Conservation (phyloP, 2,329 filamentous ascomycete species). For the Botrytis fragariae region DNA sequence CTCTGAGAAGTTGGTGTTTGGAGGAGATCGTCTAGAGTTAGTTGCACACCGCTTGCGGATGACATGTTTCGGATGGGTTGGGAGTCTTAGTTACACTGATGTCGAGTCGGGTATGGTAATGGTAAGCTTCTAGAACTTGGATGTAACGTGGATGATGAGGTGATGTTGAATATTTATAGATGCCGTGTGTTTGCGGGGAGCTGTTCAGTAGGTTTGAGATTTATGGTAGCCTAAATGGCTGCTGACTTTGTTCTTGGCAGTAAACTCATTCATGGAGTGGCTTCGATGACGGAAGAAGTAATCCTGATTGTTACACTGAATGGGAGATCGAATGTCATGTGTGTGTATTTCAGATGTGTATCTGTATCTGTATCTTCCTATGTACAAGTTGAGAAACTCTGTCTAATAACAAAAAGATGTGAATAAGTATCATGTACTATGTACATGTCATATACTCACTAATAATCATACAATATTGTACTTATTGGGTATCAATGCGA, state of each 20-base stretch:
- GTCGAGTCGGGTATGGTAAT: too few species aligned
- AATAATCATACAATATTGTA: constrained; percentile 1
- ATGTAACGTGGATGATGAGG: neutral
- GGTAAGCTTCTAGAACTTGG: neutral
- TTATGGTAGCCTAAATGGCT: constrained; percentile 9
- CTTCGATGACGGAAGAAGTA: neutral
- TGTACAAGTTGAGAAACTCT: neutral
- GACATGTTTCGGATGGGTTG: neutral
- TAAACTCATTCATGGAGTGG: neutral
- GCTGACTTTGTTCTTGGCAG: constrained; percentile 1
- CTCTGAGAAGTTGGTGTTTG: neutral
- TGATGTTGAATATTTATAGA: constrained; percentile 1
- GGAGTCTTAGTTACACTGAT: neutral
- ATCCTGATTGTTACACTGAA: neutral
- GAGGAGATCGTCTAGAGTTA: neutral
- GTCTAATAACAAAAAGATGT: neutral
- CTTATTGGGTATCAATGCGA: constrained; percentile 5
- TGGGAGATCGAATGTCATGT: neutral
- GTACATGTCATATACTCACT: neutral
- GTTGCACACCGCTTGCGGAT: neutral
- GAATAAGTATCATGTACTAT: neutral
- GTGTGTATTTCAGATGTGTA: neutral
- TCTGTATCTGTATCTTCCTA: neutral
- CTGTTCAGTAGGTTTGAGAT: neutral
- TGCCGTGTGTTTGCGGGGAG: constrained; percentile 6